Conservation (phyloP, 805 yeast genomes). For the Scheffersomyces spartinae region DNA sequence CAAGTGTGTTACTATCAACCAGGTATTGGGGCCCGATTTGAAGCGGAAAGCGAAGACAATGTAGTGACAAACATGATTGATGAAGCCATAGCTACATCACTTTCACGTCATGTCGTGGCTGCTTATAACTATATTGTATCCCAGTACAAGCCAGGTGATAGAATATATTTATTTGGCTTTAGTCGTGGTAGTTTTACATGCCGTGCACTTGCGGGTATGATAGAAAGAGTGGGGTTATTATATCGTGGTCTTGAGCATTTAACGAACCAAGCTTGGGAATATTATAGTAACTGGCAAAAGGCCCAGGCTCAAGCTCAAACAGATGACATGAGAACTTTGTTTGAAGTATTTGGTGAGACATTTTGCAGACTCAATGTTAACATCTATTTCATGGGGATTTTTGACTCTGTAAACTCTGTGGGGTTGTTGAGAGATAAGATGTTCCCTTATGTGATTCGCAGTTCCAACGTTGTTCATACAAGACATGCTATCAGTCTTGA, state of each 20-base stretch:
- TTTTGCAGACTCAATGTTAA: constrained; percentile 36
- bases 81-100: constrained; percentile 39
- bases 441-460: constrained; percentile 46
- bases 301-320: constrained; percentile 38
- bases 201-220: constrained; percentile 53
- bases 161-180: constrained; percentile 47
- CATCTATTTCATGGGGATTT: constrained; percentile 52
- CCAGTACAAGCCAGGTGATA: constrained; percentile 38
- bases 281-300: constrained; percentile 52
- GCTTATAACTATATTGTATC: constrained; percentile 45
- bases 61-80: constrained; percentile 16
- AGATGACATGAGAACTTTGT: constrained; percentile 31
- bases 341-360: constrained; percentile 42
- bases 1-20: constrained; percentile 60
- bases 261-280: constrained; percentile 50
- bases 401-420: constrained; percentile 61
- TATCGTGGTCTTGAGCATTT: constrained; percentile 43
- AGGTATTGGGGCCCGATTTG: constrained; percentile 48
- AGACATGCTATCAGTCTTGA: constrained; percentile 61
- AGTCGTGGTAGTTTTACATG: constrained; percentile 58
- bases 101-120: constrained; percentile 44
- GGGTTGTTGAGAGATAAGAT: constrained; percentile 46
- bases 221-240: constrained; percentile 51
- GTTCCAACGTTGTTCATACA: constrained; percentile 42
- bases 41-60: constrained; percentile 17